Evolutionary conservation across 139 green algal genomes (phyloP).

Genomic region (Chlamydomonas sphaeroides): DNA sequence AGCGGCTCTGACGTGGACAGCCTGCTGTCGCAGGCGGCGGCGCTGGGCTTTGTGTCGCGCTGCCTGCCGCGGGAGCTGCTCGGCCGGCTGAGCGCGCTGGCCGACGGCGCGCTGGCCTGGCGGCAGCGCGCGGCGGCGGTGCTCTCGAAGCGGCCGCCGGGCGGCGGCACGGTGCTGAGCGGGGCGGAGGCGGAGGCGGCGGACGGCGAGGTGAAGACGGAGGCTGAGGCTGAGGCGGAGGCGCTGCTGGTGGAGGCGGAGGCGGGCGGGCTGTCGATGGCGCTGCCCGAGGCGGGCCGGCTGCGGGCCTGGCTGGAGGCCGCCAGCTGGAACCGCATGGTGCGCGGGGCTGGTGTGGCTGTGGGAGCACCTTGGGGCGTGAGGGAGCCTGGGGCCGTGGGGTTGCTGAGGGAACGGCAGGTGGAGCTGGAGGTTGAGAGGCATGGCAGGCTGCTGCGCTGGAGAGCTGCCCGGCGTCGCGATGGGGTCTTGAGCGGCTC

Average conservation of each 20-base stretch:
- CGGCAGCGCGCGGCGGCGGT: not conserved
- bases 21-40: not conserved
- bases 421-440: no score
- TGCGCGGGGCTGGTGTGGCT: not conserved
- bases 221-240: not conserved
- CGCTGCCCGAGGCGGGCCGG: not conserved
- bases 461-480: no score
- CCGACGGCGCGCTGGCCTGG: not conserved
- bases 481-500: no score
- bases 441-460: no score
- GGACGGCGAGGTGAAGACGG: not conserved
- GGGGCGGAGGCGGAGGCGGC: not conserved
- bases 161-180: not conserved
- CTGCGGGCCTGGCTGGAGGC: constrained; percentile 17
- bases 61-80: not conserved
- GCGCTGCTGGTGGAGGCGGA: constrained; percentile 3
- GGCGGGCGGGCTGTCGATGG: not conserved
- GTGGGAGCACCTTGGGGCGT: no score
- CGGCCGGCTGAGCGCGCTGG: not conserved
- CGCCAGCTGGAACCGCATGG: constrained; percentile 1
- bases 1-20: not conserved
- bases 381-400: no score
- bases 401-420: no score
- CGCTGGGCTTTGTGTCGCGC: constrained; percentile 5
- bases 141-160: not conserved